These are phyloP conservation scores for Vicia faba DNA, from an alignment of 306 rosid genomes.

Conservation along the genomic window DNA sequence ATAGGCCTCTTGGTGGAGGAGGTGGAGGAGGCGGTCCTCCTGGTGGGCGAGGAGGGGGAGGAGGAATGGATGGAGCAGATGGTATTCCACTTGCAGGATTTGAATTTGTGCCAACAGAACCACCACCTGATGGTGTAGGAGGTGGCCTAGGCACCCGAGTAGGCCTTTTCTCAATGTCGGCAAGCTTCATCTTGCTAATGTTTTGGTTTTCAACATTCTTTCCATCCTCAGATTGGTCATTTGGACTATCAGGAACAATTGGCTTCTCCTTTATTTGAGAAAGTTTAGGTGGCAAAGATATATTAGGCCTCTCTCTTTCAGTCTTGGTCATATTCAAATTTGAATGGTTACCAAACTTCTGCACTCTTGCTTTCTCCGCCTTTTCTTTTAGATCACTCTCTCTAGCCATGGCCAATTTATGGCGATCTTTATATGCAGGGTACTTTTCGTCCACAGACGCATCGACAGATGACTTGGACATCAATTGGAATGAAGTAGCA, in stretches of 20 bases:
- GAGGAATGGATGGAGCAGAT: constrained; percentile 51
- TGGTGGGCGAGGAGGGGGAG: constrained; percentile 63
- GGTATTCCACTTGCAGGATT: constrained; percentile 59
- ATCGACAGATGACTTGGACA: constrained; percentile 93
- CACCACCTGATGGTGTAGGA: constrained; percentile 63
- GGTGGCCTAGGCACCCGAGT: constrained; percentile 89
- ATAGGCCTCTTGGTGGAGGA: constrained; percentile 84
- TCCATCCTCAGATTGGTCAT: constrained; percentile 62
- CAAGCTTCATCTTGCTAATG: constrained; percentile 82
- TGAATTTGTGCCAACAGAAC: constrained; percentile 45
- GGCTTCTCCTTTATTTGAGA: constrained; percentile 72
- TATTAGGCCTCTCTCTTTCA: constrained; percentile 52
- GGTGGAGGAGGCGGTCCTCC: constrained; percentile 93
- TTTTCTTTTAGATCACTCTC: constrained; percentile 80
- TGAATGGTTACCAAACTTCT: constrained; percentile 65
- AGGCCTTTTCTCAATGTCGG: constrained; percentile 85
- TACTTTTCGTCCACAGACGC: constrained; percentile 78
- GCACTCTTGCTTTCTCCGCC: constrained; percentile 85
- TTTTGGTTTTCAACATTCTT: constrained; percentile 56
- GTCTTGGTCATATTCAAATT: constrained; percentile 49
- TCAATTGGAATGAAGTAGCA: constrained; percentile 81
- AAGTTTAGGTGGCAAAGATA: constrained; percentile 73
- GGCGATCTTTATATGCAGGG: constrained; percentile 90
- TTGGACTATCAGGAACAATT: constrained; percentile 49
- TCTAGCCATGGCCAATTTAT: constrained; percentile 86